Evolutionary conservation across 306 rosid species (phyloP).

Genomic region (Begonia masoniana): DNA sequence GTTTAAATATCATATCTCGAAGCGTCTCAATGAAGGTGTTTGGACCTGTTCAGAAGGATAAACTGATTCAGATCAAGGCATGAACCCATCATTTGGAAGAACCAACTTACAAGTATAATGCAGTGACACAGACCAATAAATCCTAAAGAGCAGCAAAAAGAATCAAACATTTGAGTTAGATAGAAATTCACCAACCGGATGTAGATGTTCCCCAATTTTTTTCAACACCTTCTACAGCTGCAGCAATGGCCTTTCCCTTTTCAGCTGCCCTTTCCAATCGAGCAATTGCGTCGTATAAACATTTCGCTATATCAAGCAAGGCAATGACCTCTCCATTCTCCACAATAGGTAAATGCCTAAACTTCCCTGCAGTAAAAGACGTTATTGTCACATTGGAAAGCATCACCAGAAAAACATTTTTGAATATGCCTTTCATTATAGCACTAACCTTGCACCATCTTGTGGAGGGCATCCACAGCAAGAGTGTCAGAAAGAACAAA

Average conservation of each 20-base stretch:
- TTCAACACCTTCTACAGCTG: slow-evolving; percentile 98
- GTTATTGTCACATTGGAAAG: slow-evolving; percentile 9
- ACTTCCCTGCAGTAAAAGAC: slow-evolving; percentile 53
- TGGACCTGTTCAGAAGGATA: slow-evolving; percentile 35
- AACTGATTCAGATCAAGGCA: too few relatives aligned
- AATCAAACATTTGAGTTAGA: background rate
- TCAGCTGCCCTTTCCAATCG: slow-evolving; percentile 94
- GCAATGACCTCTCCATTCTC: slow-evolving; percentile 96
- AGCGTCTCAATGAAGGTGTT: slow-evolving; percentile 70
- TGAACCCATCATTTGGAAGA: too few relatives aligned
- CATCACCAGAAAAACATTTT: slow-evolving; percentile 1
- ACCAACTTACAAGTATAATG: too few relatives aligned
- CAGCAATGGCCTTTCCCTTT: slow-evolving; percentile 97
- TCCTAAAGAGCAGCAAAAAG: too few relatives aligned
- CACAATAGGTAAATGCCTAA: slow-evolving; percentile 95
- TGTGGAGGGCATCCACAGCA: slow-evolving; percentile 98
- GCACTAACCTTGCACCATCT: slow-evolving; percentile 94
- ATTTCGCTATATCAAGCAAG: slow-evolving; percentile 93
- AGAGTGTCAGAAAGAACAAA: slow-evolving; percentile 93
- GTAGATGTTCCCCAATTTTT: slow-evolving; percentile 66
- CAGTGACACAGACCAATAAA: too few relatives aligned
- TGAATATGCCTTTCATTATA: slow-evolving; percentile 1
- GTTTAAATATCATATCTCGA: slow-evolving; percentile 79
- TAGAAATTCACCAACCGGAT: slow-evolving; percentile 48
- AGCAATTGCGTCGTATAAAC: slow-evolving; percentile 94